Conservation (phyloP, 2,329 filamentous ascomycete species). For the Hypoxylon sp. region DNA sequence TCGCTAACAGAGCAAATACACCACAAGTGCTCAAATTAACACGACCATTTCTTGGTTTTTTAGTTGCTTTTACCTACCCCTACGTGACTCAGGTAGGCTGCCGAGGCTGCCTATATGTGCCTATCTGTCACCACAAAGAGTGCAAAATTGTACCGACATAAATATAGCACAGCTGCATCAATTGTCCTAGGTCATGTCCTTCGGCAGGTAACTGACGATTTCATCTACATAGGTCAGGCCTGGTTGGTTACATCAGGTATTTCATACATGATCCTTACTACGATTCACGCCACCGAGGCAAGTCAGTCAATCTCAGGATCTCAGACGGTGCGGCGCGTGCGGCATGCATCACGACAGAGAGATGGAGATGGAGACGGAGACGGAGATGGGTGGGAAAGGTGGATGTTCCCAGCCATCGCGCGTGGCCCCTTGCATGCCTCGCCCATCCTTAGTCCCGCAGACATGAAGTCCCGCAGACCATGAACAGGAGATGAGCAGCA, state of each 20-base stretch:
- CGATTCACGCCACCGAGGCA: neutral
- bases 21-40: slow-evolving; percentile 26
- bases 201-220: slow-evolving; percentile 3
- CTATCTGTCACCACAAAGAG: neutral
- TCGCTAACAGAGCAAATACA: slow-evolving; percentile 20
- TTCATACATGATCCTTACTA: slow-evolving; percentile 25
- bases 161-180: neutral
- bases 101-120: neutral
- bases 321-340: slow-evolving; percentile 21
- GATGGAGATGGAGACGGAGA: too few relatives aligned
- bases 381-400: slow-evolving; percentile 19
- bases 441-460: neutral
- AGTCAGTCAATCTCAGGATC: slow-evolving; percentile 17
- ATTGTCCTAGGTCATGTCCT: neutral
- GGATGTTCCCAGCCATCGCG: slow-evolving; percentile 14
- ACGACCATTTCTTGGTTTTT: slow-evolving; percentile 6
- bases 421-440: neutral
- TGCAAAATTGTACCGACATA: neutral
- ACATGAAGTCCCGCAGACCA: too few relatives aligned
- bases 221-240: slow-evolving; percentile 3
- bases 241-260: slow-evolving; percentile 31
- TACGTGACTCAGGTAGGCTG: neutral
- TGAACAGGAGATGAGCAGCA: slow-evolving; percentile 16
- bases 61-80: neutral
- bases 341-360: slow-evolving; percentile 20